phyloP scores from a whole-genome alignment of 2,329 filamentous ascomycete genomes.

The Leptographium galeiforme region DNA sequence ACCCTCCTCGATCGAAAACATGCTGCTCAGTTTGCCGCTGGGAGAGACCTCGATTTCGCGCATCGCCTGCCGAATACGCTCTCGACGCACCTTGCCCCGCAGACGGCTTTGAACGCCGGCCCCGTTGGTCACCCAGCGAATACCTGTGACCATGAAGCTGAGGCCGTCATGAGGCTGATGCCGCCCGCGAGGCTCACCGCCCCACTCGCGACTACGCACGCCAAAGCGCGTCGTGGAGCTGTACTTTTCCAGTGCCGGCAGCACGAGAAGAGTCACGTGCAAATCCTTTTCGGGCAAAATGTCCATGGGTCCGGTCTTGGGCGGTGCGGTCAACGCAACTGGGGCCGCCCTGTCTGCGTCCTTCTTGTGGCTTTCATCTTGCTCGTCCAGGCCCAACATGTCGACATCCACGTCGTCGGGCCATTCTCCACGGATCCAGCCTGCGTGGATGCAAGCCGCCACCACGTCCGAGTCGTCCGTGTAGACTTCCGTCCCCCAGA shows the following conservation, averaged over 20 bases:
- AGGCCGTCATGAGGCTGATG: slow-evolving; percentile 58
- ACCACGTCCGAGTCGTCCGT: slow-evolving; percentile 92
- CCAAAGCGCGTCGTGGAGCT: slow-evolving; percentile 63
- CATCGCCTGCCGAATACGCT: slow-evolving; percentile 44
- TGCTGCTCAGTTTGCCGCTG: slow-evolving; percentile 19
- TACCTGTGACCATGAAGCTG: slow-evolving; percentile 70
- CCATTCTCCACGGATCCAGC: slow-evolving; percentile 87
- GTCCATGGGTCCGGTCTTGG: slow-evolving; percentile 45
- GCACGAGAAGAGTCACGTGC: slow-evolving; percentile 73
- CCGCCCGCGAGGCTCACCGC: slow-evolving; percentile 18
- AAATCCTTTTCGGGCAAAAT: slow-evolving; percentile 61
- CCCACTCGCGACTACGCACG: slow-evolving; percentile 70
- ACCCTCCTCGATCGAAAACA: slow-evolving; percentile 6
- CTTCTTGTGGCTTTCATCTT: slow-evolving; percentile 14
- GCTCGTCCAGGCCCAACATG: slow-evolving; percentile 44
- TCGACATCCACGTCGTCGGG: slow-evolving; percentile 59
- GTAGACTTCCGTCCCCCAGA: slow-evolving; percentile 93
- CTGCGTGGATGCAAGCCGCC: slow-evolving; percentile 82
- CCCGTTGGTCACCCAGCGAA: slow-evolving; percentile 76
- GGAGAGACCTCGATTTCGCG: slow-evolving; percentile 31
- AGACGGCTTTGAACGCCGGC: slow-evolving; percentile 44
- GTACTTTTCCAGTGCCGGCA: slow-evolving; percentile 70
- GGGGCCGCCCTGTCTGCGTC: slow-evolving; percentile 3
- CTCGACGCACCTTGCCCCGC: slow-evolving; percentile 39
- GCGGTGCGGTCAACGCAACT: slow-evolving; percentile 33